A percentile compares a stretch with the other conserved stretches of the same genome.
phyloP scores from a whole-genome alignment of 441 rosid species.

The Populus hybrid region DNA sequence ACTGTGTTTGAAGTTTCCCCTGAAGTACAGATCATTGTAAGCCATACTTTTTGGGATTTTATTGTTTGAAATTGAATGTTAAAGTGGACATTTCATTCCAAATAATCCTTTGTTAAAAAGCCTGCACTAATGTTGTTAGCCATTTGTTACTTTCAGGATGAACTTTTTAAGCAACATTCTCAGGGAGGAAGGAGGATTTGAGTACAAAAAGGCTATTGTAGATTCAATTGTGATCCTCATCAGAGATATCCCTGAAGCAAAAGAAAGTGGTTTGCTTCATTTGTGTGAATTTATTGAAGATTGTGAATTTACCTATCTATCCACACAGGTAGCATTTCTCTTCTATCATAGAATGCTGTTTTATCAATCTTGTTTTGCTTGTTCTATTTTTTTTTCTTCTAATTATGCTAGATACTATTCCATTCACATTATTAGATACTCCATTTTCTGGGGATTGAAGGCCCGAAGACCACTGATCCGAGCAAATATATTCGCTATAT shows the following conservation, averaged over 20 bases:
- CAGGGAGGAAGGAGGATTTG: slow-evolving; percentile 98
- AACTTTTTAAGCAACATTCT: slow-evolving; percentile 95
- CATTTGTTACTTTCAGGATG: slow-evolving; percentile 59
- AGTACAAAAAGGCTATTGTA: slow-evolving; percentile 91
- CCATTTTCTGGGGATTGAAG: slow-evolving; percentile 95
- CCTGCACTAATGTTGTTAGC: slow-evolving; percentile 1
- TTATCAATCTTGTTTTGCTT: not conserved
- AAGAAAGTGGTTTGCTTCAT: slow-evolving; percentile 94
- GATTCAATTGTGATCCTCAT: slow-evolving; percentile 93
- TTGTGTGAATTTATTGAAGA: slow-evolving; percentile 97
- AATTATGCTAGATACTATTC: not conserved
- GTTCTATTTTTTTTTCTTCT: not conserved
- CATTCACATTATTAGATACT: slow-evolving; percentile 57
- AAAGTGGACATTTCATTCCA: not conserved
- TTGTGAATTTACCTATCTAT: slow-evolving; percentile 98
- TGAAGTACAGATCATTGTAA: slow-evolving; percentile 94
- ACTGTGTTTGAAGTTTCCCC: slow-evolving; percentile 84
- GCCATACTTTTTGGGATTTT: slow-evolving; percentile 12
- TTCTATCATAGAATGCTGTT: slow-evolving; percentile 6
- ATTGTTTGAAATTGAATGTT: not conserved
- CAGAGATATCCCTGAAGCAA: slow-evolving; percentile 93
- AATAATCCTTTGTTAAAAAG: not conserved
- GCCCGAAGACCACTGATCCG: slow-evolving; percentile 92
- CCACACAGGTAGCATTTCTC: slow-evolving; percentile 69
- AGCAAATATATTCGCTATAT: slow-evolving; percentile 93